A percentile compares a stretch with the other conserved stretches of the same genome.
These are phyloP conservation scores for Penicillium coffeae DNA, from an alignment of 495 filamentous ascomycete species.

Conservation along the genomic window DNA sequence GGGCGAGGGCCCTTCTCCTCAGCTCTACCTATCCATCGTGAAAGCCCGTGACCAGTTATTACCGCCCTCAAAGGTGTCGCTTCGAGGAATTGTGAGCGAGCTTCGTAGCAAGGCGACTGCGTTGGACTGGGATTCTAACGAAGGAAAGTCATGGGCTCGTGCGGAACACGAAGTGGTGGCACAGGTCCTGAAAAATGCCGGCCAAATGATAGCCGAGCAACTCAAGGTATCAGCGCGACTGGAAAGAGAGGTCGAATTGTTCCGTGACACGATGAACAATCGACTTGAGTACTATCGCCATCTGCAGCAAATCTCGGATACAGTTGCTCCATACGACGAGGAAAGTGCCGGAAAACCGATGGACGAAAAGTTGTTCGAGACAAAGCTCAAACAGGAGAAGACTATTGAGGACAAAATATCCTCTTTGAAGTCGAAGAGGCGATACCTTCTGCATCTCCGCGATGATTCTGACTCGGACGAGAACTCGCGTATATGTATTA, in stretches of 20 bases:
- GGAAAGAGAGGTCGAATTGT: conserved; percentile 70
- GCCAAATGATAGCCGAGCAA: conserved; percentile 61
- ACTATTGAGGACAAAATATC: conserved; percentile 51
- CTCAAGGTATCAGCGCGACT: conserved; percentile 56
- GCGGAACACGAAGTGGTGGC: conserved; percentile 62
- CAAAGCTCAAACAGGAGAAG: conserved; percentile 45
- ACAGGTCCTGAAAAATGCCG: conserved; percentile 51
- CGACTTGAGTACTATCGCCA: conserved; percentile 86
- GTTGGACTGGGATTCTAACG: conserved; percentile 57
- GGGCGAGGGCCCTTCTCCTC: conserved; percentile 67
- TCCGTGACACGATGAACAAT: conserved; percentile 73
- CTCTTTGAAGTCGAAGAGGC: conserved; percentile 60
- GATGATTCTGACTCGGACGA: conserved; percentile 56
- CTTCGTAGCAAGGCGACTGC: conserved; percentile 59
- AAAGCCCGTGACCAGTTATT: conserved; percentile 51
- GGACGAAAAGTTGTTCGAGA: conserved; percentile 31
- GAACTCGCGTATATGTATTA: conserved; percentile 63
- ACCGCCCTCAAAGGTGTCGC: conserved; percentile 54
- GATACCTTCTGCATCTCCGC: conserved; percentile 64
- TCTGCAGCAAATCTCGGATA: conserved; percentile 83
- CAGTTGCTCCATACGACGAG: conserved; percentile 67
- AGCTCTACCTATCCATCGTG: conserved; percentile 61
- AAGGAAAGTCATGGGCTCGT: conserved; percentile 58
- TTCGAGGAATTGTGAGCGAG: conserved; percentile 65
- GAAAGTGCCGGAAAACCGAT: conserved; percentile 46